These are phyloP conservation scores for Raffaelea deltoideospora DNA, from an alignment of 2,329 filamentous ascomycete genomes.

Conservation along the genomic window DNA sequence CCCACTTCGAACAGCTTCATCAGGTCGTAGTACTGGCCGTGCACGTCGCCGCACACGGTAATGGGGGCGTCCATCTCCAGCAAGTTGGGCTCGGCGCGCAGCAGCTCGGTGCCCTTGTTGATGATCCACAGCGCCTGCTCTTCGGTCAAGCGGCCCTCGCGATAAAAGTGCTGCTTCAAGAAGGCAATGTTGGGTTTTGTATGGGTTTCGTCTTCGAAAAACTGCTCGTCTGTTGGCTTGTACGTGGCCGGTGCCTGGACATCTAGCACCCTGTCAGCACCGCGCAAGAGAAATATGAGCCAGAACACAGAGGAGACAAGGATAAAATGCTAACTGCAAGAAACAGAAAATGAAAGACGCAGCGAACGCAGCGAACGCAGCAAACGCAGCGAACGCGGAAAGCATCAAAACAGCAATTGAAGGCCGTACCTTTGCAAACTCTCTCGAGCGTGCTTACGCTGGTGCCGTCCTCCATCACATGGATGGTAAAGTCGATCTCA, in stretches of 20 bases:
- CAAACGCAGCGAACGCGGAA: constrained; percentile 5
- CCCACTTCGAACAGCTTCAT: constrained; percentile 99
- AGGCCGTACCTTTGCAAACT: constrained; percentile 81
- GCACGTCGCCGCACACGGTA: constrained; percentile 94
- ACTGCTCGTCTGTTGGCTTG: constrained; percentile 85
- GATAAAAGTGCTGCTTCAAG: constrained; percentile 96
- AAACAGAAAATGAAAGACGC: not conserved
- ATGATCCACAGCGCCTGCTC: constrained; percentile 97
- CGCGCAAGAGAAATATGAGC: constrained; percentile 7
- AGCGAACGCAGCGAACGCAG: constrained; percentile 6
- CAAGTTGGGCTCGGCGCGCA: constrained; percentile 83
- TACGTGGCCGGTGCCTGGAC: constrained; percentile 94
- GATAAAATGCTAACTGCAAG: too few relatives aligned
- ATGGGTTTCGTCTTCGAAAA: constrained; percentile 75
- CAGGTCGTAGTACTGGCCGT: constrained; percentile 97
- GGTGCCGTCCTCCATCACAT: constrained; percentile 93
- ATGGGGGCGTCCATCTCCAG: constrained; percentile 99
- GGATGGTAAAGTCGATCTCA: constrained; percentile 96
- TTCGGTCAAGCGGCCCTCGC: constrained; percentile 90
- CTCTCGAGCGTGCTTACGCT: constrained; percentile 92
- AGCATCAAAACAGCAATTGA: constrained; percentile 2
- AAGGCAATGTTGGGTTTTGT: constrained; percentile 86
- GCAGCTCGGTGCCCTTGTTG: constrained; percentile 68
- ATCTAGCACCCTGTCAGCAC: constrained; percentile 38
- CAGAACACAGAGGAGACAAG: not conserved